These are phyloP conservation scores for Aureobasidium musti DNA, from an alignment of 2,329 filamentous ascomycete species.

Conservation along the genomic window DNA sequence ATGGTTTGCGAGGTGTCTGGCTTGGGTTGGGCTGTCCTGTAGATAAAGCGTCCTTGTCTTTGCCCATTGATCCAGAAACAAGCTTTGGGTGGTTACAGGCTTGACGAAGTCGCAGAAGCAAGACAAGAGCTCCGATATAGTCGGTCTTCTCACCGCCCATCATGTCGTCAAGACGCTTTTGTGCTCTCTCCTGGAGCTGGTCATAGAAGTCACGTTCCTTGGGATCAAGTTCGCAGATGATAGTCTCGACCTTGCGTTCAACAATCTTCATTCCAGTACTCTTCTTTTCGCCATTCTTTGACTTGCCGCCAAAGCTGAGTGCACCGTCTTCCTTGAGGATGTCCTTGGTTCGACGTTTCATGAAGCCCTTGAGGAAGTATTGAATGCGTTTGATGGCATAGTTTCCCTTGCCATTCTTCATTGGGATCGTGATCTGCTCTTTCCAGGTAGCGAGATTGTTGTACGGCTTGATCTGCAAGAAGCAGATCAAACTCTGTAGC, in stretches of 20 bases:
- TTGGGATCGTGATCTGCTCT: conserved; percentile 81
- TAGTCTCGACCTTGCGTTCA: conserved; percentile 80
- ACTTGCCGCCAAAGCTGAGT: conserved; percentile 72
- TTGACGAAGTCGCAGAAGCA: conserved; percentile 87
- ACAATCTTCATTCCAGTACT: conserved; percentile 83
- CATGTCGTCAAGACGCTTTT: conserved; percentile 84
- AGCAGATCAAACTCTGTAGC: conserved; percentile 88
- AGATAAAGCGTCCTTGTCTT: conserved; percentile 81
- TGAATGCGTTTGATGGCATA: conserved; percentile 86
- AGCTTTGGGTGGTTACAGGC: conserved; percentile 93
- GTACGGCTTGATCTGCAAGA: conserved; percentile 88
- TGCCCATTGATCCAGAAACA: conserved; percentile 79
- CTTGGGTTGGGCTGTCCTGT: conserved; percentile 52
- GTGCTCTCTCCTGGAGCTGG: conserved; percentile 77
- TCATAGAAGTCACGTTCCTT: conserved; percentile 86
- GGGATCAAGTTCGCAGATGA: conserved; percentile 74
- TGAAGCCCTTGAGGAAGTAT: conserved; percentile 83
- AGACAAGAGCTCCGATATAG: conserved; percentile 89
- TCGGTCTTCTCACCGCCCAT: conserved; percentile 74
- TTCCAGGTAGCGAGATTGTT: conserved; percentile 86
- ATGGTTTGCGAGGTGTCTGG: conserved; percentile 48
- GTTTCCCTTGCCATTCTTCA: conserved; percentile 87
- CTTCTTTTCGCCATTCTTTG: conserved; percentile 54
- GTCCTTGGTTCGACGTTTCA: conserved; percentile 98
- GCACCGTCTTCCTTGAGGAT: conserved; percentile 88